Evolutionary conservation across 139 green algal genomes (phyloP).

Genomic region (Micromonas pusilla): DNA sequence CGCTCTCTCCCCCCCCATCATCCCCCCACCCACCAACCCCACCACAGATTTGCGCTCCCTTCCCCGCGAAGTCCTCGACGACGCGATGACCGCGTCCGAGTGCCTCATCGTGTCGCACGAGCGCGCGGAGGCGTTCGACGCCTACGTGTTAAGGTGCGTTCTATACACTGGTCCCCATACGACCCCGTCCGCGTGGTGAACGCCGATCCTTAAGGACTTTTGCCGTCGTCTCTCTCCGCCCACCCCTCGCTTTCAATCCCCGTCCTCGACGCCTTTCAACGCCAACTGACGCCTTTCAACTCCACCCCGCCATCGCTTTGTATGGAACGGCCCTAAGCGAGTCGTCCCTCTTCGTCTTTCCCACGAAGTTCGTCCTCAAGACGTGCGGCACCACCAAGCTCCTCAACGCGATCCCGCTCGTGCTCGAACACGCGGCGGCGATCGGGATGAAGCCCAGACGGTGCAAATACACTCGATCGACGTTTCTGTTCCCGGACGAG

Average conservation of each 20-base stretch:
- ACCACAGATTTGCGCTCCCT: slow-evolving; percentile 32
- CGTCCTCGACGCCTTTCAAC: no score
- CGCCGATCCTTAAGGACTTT: no score
- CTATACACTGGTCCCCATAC: no score
- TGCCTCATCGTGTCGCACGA: slow-evolving; percentile 88
- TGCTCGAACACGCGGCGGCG: slow-evolving; percentile 62
- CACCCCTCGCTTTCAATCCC: no score
- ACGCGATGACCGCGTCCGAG: slow-evolving; percentile 50
- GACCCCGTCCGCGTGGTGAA: no score
- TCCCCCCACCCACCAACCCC: no score
- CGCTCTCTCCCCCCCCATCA: no score
- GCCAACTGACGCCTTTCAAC: no score
- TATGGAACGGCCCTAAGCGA: no score
- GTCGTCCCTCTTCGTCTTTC: slow-evolving; percentile 91
- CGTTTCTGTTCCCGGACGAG: slow-evolving; percentile 87
- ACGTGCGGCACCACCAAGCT: slow-evolving; percentile 95
- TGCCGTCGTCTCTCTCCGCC: no score
- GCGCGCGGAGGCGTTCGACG: slow-evolving; percentile 73
- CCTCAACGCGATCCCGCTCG: slow-evolving; percentile 62
- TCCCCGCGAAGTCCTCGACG: slow-evolving; percentile 32
- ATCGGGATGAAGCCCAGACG: slow-evolving; percentile 52
- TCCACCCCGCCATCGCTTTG: no score
- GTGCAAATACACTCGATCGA: slow-evolving; percentile 82
- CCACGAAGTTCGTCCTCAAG: slow-evolving; percentile 86
- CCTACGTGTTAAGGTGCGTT: no score